Conservation (phyloP, 2,329 filamentous ascomycete genomes). For the Boeremia exigua region DNA sequence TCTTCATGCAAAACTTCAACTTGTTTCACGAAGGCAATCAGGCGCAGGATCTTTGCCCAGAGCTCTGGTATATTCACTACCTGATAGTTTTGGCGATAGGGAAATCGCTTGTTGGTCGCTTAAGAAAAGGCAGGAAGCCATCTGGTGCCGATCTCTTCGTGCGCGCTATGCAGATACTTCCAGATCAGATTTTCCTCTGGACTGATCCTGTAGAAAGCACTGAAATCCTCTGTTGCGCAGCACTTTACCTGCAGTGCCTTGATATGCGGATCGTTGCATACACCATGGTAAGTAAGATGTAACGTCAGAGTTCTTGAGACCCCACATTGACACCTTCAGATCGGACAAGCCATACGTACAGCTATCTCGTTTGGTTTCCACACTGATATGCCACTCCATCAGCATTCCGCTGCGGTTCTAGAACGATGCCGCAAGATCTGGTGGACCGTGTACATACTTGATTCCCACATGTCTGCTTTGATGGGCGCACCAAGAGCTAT, state of each 20-base stretch:
- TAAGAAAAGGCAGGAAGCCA: neutral
- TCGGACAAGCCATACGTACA: constrained; percentile 2
- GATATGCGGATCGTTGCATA: neutral
- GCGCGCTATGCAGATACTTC: neutral
- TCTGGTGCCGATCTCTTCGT: neutral
- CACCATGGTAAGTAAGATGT: neutral
- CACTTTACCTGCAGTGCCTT: neutral
- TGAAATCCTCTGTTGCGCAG: neutral
- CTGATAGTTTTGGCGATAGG: neutral
- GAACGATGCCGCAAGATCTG: constrained; percentile 1
- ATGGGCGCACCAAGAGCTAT: constrained; percentile 2
- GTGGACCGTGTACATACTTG: constrained; percentile 1
- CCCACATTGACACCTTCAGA: neutral
- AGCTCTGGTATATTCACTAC: constrained; percentile 1
- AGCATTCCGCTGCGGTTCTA: neutral
- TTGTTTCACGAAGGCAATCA: neutral
- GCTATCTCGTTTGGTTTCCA: constrained; percentile 1
- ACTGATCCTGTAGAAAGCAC: neutral
- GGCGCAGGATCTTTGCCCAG: neutral
- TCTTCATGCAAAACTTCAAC: constrained; percentile 2
- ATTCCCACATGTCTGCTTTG: neutral
- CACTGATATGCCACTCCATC: neutral
- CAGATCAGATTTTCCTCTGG: constrained; percentile 1
- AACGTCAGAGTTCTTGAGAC: neutral
- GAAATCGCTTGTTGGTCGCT: neutral